A percentile compares a stretch with the other conserved stretches of the same genome.
phyloP scores from a whole-genome alignment of 495 filamentous ascomycete species.

The Aspergillus egyptiacus region DNA sequence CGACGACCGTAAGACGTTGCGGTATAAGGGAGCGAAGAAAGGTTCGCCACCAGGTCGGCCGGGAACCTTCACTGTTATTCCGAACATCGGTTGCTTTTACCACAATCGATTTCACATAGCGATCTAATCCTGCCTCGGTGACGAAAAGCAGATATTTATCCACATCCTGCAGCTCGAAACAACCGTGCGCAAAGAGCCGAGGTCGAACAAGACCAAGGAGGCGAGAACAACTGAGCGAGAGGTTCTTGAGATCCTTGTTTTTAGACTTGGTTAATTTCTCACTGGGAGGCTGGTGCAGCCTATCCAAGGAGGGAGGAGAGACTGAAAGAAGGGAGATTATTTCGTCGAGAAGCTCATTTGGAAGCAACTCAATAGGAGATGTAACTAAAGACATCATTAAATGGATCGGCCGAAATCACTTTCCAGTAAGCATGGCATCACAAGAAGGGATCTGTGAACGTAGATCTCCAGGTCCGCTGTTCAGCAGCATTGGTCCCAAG shows the following conservation, averaged over 20 bases:
- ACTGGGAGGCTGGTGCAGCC: slow-evolving; percentile 24
- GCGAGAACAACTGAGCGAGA: slow-evolving; percentile 24
- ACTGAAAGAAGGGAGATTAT: slow-evolving; percentile 29
- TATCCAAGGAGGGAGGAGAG: slow-evolving; percentile 25
- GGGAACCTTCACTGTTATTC: slow-evolving; percentile 7
- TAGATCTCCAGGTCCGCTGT: neutral
- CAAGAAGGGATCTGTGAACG: neutral
- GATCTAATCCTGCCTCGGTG: slow-evolving; percentile 17
- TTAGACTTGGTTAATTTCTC: slow-evolving; percentile 18
- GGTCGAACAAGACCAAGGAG: slow-evolving; percentile 28
- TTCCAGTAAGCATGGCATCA: neutral
- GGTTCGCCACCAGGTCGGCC: slow-evolving; percentile 30
- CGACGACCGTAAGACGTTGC: slow-evolving; percentile 28
- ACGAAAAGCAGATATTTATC: slow-evolving; percentile 28
- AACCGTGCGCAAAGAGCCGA: slow-evolving; percentile 30
- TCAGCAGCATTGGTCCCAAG: neutral
- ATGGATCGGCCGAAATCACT: neutral
- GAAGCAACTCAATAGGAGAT: slow-evolving; percentile 22
- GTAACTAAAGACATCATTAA: slow-evolving; percentile 17
- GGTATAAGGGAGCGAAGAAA: slow-evolving; percentile 28
- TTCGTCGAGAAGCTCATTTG: slow-evolving; percentile 39
- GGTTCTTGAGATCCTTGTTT: slow-evolving; percentile 29
- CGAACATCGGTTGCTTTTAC: slow-evolving; percentile 14
- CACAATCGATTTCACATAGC: slow-evolving; percentile 31
- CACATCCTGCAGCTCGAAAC: slow-evolving; percentile 26